A percentile compares a stretch with the other conserved stretches of the same genome.
Evolutionary conservation across 2,329 filamentous ascomycete genomes (phyloP).

Genomic region (Colletotrichum melonis): DNA sequence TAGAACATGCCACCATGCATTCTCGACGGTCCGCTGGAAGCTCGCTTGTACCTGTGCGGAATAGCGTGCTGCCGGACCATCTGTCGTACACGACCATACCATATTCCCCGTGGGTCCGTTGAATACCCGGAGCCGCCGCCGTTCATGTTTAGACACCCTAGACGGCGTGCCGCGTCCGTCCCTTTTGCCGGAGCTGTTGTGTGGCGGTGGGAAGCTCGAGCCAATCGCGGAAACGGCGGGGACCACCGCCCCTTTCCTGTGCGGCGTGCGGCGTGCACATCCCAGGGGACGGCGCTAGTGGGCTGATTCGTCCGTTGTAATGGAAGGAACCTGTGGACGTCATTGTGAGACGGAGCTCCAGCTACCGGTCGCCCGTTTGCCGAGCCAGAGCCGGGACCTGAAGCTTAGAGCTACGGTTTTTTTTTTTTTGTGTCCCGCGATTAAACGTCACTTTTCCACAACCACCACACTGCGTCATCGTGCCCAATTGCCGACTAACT

Average conservation of each 20-base stretch:
- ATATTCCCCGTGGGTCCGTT: neutral
- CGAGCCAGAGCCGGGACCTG: conserved; percentile 30
- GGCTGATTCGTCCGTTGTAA: conserved; percentile 11
- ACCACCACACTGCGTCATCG: neutral
- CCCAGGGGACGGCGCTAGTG: neutral
- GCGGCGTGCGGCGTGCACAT: neutral
- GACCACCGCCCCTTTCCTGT: neutral
- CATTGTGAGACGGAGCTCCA: conserved; percentile 23
- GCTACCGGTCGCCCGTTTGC: conserved; percentile 27
- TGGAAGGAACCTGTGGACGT: conserved; percentile 12
- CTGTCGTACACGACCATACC: neutral
- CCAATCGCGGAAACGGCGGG: conserved; percentile 30
- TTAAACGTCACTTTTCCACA: neutral
- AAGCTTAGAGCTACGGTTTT: neutral
- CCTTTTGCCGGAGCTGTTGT: neutral
- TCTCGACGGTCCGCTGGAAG: neutral
- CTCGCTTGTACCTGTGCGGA: neutral
- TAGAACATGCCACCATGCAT: conserved; percentile 8
- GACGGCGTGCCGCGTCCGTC: neutral
- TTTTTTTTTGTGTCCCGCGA: neutral
- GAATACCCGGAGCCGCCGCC: neutral
- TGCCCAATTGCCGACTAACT: neutral
- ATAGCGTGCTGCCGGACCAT: neutral
- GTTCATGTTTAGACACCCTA: neutral
- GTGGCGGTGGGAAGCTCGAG: conserved; percentile 16